A percentile compares a stretch with the other conserved stretches of the same genome.
Conservation (phyloP, 176 grass and related monocot genomes). For the Calamus simplicifolius region DNA sequence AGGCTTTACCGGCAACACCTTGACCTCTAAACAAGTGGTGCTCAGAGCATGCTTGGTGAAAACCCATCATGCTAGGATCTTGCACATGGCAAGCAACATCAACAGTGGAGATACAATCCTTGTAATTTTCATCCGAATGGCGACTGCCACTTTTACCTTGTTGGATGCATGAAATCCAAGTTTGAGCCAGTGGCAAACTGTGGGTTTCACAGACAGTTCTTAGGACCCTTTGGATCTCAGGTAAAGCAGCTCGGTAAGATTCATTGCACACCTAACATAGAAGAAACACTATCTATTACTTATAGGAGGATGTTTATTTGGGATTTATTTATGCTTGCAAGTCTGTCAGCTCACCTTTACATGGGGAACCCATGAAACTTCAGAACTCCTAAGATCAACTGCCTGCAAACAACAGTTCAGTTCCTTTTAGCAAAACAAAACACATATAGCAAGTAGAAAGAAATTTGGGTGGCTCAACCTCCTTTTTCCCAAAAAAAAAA, state of each 20-base stretch:
- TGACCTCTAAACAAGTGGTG: constrained; percentile 91
- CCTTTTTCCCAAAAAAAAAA: no score
- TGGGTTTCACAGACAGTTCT: constrained; percentile 54
- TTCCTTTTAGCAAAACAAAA: no score
- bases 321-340: not conserved
- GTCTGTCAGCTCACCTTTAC: constrained; percentile 41
- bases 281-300: constrained; percentile 15
- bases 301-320: not conserved
- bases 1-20: constrained; percentile 75
- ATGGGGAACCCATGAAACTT: constrained; percentile 37
- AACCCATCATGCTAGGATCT: constrained; percentile 32
- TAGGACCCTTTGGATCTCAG: constrained; percentile 59
- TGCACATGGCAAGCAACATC: constrained; percentile 61
- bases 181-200: constrained; percentile 72
- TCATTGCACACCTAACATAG: constrained; percentile 40
- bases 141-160: constrained; percentile 63
- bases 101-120: constrained; percentile 65
- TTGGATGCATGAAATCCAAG: constrained; percentile 75
- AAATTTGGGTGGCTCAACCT: no score
- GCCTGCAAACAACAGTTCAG: constrained; percentile 34
- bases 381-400: constrained; percentile 66
- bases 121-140: constrained; percentile 65
- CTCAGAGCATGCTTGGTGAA: constrained; percentile 92
- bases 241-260: constrained; percentile 49
- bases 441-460: no score